Evolutionary conservation across 441 rosid genomes (phyloP).

Genomic region (Euphorbia schlechtendalii): DNA sequence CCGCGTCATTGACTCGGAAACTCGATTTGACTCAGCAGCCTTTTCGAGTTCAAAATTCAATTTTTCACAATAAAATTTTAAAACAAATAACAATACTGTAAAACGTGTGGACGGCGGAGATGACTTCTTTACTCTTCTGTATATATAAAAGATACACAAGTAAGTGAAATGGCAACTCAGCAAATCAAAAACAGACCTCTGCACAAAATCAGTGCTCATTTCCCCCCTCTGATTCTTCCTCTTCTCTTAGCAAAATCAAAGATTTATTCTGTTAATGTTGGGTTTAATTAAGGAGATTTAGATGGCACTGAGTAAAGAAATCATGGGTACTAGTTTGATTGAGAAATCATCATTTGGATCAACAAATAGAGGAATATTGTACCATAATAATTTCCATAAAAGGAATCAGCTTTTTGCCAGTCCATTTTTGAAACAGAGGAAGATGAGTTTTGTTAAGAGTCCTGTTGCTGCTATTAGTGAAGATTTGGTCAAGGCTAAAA

Average conservation of each 20-base stretch:
- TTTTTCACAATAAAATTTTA: background rate
- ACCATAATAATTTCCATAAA: slow-evolving; percentile 11
- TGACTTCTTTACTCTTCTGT: background rate
- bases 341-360: slow-evolving; percentile 39
- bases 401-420: slow-evolving; percentile 25
- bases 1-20: slow-evolving; percentile 28
- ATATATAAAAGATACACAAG: background rate
- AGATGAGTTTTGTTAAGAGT: slow-evolving; percentile 16
- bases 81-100: slow-evolving; percentile 13
- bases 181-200: background rate
- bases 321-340: slow-evolving; percentile 50
- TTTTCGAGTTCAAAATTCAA: no score
- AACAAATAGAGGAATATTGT: slow-evolving; percentile 29
- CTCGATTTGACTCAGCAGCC: slow-evolving; percentile 34
- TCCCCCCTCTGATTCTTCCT: background rate
- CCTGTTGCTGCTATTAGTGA: slow-evolving; percentile 64
- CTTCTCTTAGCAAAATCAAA: background rate
- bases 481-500: slow-evolving; percentile 42
- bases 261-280: background rate
- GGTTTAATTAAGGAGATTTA: background rate
- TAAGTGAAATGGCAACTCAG: background rate
- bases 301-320: slow-evolving; percentile 61
- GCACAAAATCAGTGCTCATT: background rate
- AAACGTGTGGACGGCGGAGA: slow-evolving; percentile 74
- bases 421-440: slow-evolving; percentile 32